phyloP scores from a whole-genome alignment of 2,329 filamentous ascomycete species.

The Malbranchea cinnamomea region DNA sequence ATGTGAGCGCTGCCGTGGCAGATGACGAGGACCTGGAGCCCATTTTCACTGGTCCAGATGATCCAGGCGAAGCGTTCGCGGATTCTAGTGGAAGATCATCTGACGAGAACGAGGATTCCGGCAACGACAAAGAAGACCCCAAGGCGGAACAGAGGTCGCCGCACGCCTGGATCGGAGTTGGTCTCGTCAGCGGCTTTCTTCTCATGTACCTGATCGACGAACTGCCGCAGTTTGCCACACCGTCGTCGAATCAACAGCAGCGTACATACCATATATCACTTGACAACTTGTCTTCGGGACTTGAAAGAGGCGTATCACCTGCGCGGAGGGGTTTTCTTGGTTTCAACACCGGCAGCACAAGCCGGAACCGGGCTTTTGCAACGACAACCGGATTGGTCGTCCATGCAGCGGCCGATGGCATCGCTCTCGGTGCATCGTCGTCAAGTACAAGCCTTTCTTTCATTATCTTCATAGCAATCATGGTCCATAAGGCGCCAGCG shows the following conservation, averaged over 20 bases:
- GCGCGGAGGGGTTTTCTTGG: conserved; percentile 23
- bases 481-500: conserved; percentile 93
- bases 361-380: conserved; percentile 38
- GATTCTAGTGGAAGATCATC: neutral
- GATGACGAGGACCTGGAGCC: neutral
- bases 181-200: conserved; percentile 75
- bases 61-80: neutral
- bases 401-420: conserved; percentile 86
- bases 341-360: conserved; percentile 17
- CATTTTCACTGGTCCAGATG: conserved; percentile 5
- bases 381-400: conserved; percentile 92
- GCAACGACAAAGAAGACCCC: conserved; percentile 1
- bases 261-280: conserved; percentile 75
- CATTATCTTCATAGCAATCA: conserved; percentile 89
- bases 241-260: conserved; percentile 48
- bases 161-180: conserved; percentile 71
- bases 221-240: conserved; percentile 56
- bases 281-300: conserved; percentile 54
- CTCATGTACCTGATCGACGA: conserved; percentile 95
- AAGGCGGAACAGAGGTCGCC: conserved; percentile 19
- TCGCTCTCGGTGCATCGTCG: conserved; percentile 84
- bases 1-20: neutral
- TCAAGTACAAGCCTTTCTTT: conserved; percentile 66
- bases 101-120: conserved; percentile 1
- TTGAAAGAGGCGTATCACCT: conserved; percentile 29